Base-by-base conservation (phyloP, 176 grass and related monocot species). In the Carex cristatella region DNA sequence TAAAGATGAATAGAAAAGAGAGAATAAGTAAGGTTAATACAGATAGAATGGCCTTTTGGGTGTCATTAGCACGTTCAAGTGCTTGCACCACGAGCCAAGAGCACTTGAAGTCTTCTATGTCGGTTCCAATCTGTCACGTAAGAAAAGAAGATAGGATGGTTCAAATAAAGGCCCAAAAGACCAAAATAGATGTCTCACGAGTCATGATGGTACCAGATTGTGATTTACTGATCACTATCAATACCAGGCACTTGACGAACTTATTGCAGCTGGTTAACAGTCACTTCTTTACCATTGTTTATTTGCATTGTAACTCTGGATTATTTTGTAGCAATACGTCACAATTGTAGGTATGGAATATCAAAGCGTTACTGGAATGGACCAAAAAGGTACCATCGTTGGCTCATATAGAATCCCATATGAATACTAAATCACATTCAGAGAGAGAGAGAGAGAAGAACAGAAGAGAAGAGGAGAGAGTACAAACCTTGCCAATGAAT, bases 61-160 rank as follows among this genome's bases (percentile, higher is more conserved):
- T 79, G 74, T 87, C 93, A 42, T 88, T 79, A 44, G 84, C 90
- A 87, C 33, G 91, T 18, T 94, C 85, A 54, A 99, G 91, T 84
- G 96, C 93, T 83, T 99, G 91, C 83, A 99, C 96, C 74, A 99
- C 90, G 40, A 99, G 86, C 96, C 96, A 99, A 42, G 96, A 98
- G 86, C 96, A 98, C 82, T 95, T 98, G 81, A 84, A 92, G 64
- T 99, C 96, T 85, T 99, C 89, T 87, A 99, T 99, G 54, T 99
- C 96, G 72, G 96, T 99, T 86, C 96, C 96, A 23, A 99, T 99
- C 96, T 99, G 79, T 30, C 37, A 82, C 3, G 48, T 42, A 88
- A 87, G 42, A 80, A n/a, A 86, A 80, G 48, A 68, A 77, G 63
- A 37, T 60, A 30, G 10, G 63, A 57, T 31, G 53, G 53, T 30